Base-by-base conservation (phyloP, 345 rosid genomes). In the Brassica incana region DNA sequence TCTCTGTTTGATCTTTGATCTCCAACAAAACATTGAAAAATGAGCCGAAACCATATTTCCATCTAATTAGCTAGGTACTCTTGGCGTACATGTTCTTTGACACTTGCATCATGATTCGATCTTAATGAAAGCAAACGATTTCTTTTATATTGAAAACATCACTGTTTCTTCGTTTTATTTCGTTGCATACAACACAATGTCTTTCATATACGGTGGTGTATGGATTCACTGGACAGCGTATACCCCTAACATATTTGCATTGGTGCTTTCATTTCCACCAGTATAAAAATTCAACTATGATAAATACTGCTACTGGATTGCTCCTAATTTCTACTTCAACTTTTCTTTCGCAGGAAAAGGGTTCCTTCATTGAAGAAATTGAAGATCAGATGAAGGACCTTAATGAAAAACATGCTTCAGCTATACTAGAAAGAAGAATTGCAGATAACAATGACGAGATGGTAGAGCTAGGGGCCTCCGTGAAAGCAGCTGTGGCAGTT, bases 341-440 rank as follows among this genome's bases (percentile, higher is more conserved):
- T 18, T 80, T 65, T 76, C 15, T 59, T 25, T 83, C 68, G 58
- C 89, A 95, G 99, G 77, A 88, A 76, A 95, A 91, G 81, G 98
- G 97, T 72, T 89, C 96, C 64, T 87, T 81, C 61, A 90, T 95
- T 52, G 99, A 95, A 83, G 97, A 90, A 85, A 85, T 93, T 59
- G 99, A 95, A 78, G 95, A 85, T 65, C 93, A 86, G 63, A 90
- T 93, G 91, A 95, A 90, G 81, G 90, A 89, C 71, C 91, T 92
- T 73, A 87, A 90, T 78, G 88, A 89, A 79, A 87, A 88, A 61
- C 97, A 89, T 52, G 97, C 98, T 45, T 84, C 86, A 16, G 81
- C 96, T 78, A 50, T 84, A 61, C 60, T 87, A 62, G 97, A 93
- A 84, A 91, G 98, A 85, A 91, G 98, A 88, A 72, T 77, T 56